Conservation (phyloP, 345 rosid genomes). For the Sonneratia alba region DNA sequence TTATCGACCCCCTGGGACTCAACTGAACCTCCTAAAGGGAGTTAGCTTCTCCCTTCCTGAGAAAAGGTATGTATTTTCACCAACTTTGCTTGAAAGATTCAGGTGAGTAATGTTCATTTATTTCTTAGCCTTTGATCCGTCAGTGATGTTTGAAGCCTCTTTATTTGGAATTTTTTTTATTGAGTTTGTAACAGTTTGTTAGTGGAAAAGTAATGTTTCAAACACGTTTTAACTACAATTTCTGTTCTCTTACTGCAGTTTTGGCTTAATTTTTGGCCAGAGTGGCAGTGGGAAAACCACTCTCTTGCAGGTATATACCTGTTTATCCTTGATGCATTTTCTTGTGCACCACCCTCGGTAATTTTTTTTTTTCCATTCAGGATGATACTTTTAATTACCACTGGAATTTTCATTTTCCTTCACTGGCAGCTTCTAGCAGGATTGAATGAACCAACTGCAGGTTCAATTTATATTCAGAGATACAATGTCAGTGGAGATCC, state of each 20-base stretch:
- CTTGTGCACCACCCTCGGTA: background rate
- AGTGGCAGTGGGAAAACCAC: conserved; percentile 98
- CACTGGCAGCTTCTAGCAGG: conserved; percentile 77
- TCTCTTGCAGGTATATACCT: conserved; percentile 55
- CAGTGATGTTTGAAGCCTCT: background rate
- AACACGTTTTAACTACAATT: background rate
- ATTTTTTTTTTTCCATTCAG: background rate
- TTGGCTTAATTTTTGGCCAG: conserved; percentile 90
- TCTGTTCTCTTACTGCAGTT: conserved; percentile 32
- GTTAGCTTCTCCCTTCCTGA: conserved; percentile 69
- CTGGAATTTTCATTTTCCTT: conserved; percentile 7
- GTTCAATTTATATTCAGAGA: conserved; percentile 63
- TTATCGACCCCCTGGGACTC: conserved; percentile 76
- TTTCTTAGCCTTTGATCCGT: background rate
- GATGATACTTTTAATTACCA: background rate
- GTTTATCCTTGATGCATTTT: background rate
- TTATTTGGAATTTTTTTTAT: background rate
- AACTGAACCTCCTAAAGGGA: conserved; percentile 57
- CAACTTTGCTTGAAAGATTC: background rate
- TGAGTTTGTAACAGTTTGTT: no score
- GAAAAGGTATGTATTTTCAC: conserved; percentile 38
- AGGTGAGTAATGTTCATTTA: background rate
- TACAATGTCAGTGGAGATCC: conserved; percentile 53
- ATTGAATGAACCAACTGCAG: conserved; percentile 74
- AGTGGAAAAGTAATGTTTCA: no score